These are phyloP conservation scores for Rhamnella rubrinervis DNA, from an alignment of 331 rosid genomes.

Conservation along the genomic window DNA sequence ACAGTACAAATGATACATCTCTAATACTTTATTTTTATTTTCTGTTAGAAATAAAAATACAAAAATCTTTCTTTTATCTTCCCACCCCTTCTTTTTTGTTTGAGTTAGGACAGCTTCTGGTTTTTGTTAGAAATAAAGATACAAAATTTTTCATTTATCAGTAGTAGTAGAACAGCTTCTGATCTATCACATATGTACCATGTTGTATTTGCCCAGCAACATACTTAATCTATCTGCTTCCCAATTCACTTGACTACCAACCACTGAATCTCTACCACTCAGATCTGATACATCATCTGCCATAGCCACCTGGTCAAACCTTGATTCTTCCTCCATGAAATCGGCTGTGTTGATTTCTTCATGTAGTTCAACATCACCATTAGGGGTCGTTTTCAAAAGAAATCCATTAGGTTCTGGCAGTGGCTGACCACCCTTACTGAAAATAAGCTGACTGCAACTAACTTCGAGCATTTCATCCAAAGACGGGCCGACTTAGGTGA, in stretches of 20 bases:
- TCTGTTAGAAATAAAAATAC: too few species aligned
- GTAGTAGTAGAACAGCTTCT: constrained; percentile 40
- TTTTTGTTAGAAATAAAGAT: neutral
- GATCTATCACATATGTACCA: constrained; percentile 55
- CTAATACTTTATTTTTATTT: too few species aligned
- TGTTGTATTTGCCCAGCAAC: constrained; percentile 67
- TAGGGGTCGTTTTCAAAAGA: too few species aligned
- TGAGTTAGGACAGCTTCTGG: too few species aligned
- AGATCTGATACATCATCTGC: constrained; percentile 21
- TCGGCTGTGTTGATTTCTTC: neutral
- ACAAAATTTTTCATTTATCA: constrained; percentile 16
- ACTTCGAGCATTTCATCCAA: too few species aligned
- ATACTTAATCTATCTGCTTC: constrained; percentile 61
- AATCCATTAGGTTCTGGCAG: too few species aligned
- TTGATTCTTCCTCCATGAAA: constrained; percentile 26
- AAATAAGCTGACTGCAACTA: too few species aligned
- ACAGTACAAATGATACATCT: too few species aligned
- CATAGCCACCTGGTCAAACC: constrained; percentile 10
- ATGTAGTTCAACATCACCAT: too few species aligned
- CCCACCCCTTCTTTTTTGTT: too few species aligned
- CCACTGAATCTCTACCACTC: constrained; percentile 26
- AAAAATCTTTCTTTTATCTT: too few species aligned
- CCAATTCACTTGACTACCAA: constrained; percentile 26
- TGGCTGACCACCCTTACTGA: too few species aligned
- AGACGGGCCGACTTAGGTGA: constrained; percentile 26